Conservation (phyloP, 1,284 basidiomycete species). For the Volvariella volvacea region DNA sequence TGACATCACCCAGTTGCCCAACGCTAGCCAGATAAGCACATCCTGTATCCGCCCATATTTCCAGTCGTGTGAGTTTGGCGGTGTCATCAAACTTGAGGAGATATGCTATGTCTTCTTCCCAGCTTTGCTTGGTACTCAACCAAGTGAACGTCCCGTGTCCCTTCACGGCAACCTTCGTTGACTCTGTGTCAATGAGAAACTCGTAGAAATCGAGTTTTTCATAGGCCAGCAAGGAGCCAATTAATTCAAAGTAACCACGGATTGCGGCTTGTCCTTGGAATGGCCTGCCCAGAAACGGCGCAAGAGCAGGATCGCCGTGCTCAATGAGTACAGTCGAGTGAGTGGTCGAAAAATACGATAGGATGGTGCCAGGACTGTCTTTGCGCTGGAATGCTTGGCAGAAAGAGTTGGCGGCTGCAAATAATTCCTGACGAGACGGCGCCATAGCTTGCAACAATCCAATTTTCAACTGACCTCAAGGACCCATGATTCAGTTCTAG, state of each 20-base stretch:
- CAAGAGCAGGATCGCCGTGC: conserved; percentile 47
- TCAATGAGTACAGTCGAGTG: conserved; percentile 41
- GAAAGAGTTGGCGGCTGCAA: no score
- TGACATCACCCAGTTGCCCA: conserved; percentile 33
- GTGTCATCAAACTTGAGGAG: conserved; percentile 55
- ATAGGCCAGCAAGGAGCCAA: conserved; percentile 37
- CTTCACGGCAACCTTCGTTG: conserved; percentile 43
- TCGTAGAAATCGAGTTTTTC: conserved; percentile 33
- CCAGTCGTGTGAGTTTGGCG: conserved; percentile 46
- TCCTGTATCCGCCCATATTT: conserved; percentile 65
- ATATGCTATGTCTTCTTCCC: conserved; percentile 61
- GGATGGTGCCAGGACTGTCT: no score
- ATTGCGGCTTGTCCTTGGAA: conserved; percentile 41
- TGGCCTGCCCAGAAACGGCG: conserved; percentile 50
- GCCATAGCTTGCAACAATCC: no score
- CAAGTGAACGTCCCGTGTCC: conserved; percentile 53
- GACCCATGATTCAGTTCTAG: no score
- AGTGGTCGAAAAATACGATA: no score
- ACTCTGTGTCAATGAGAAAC: conserved; percentile 35
- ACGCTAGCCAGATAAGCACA: conserved; percentile 53
- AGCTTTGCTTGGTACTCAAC: conserved; percentile 42
- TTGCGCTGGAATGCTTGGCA: no score
- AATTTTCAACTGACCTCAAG: no score
- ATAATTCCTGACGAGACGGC: no score
- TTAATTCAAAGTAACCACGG: conserved; percentile 41